These are phyloP conservation scores for Sutorius australiensis DNA, from an alignment of 768 basidiomycete species.

Conservation along the genomic window DNA sequence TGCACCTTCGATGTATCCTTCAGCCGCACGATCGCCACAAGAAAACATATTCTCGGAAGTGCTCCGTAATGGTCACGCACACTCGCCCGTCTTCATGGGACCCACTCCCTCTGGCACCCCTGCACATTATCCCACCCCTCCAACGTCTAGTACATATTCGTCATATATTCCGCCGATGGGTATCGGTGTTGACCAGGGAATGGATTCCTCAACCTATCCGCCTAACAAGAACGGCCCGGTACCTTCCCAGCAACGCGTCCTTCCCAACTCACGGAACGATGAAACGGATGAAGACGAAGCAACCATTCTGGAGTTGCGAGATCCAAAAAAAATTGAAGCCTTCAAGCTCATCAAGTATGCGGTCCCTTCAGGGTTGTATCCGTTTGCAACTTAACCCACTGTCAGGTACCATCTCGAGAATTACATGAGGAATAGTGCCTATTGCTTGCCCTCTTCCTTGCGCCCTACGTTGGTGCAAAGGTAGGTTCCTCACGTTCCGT, in stretches of 20 bases:
- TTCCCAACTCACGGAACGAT: slow-evolving; percentile 26
- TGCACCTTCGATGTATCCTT: slow-evolving; percentile 42
- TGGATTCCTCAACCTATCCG: slow-evolving; percentile 50
- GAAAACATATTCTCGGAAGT: slow-evolving; percentile 62
- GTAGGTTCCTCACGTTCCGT: slow-evolving; percentile 31
- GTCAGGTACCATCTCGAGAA: slow-evolving; percentile 88
- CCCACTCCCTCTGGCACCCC: slow-evolving; percentile 40
- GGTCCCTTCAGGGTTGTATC: not conserved
- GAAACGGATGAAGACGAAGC: slow-evolving; percentile 56
- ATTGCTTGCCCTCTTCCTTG: slow-evolving; percentile 84
- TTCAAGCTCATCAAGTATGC: slow-evolving; percentile 77
- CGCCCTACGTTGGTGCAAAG: slow-evolving; percentile 87
- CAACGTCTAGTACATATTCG: slow-evolving; percentile 32
- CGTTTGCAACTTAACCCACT: not conserved
- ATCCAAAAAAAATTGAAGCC: slow-evolving; percentile 74
- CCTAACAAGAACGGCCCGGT: slow-evolving; percentile 28
- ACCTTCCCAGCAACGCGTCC: slow-evolving; percentile 25
- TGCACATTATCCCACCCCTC: slow-evolving; percentile 41
- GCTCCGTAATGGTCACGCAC: slow-evolving; percentile 46
- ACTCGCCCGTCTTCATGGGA: slow-evolving; percentile 62
- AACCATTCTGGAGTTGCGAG: slow-evolving; percentile 33
- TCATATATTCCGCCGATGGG: slow-evolving; percentile 56
- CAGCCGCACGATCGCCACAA: slow-evolving; percentile 39
- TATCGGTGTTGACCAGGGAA: slow-evolving; percentile 52
- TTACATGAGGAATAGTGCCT: slow-evolving; percentile 78